Percentiles rank a stretch among this genome's conserved stretches.
Evolutionary conservation across 352 stramenopile genomes (phyloP).

Genomic region (Globisporangium echinulatum): DNA sequence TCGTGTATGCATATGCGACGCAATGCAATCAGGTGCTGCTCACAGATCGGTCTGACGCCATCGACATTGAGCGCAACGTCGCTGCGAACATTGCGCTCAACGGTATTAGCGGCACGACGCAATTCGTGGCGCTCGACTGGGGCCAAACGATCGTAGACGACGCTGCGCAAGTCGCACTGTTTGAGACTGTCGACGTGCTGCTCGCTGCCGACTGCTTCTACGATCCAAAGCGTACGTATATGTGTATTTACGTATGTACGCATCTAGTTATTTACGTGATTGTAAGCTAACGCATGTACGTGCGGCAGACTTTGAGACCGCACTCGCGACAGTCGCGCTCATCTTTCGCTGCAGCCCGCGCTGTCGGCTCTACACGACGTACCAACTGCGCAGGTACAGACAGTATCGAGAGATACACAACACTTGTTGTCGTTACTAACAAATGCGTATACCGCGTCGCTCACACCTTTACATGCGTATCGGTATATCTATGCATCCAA

Average conservation of each 20-base stretch:
- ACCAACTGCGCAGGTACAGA: constrained; percentile 51
- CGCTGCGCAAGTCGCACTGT: constrained; percentile 19
- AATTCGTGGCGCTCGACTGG: constrained; percentile 46
- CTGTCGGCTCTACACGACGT: constrained; percentile 49
- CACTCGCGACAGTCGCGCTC: constrained; percentile 54
- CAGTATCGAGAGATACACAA: no score
- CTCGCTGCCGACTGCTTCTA: constrained; percentile 72
- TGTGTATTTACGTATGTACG: neutral
- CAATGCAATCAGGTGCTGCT: constrained; percentile 25
- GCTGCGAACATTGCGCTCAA: constrained; percentile 51
- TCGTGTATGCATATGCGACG: neutral
- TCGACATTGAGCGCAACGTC: constrained; percentile 42
- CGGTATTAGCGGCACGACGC: constrained; percentile 18
- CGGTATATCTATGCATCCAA: neutral
- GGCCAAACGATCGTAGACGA: constrained; percentile 25
- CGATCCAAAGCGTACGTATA: constrained; percentile 35
- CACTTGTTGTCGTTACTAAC: no score
- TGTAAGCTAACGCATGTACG: neutral
- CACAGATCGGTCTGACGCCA: constrained; percentile 44
- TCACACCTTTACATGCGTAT: neutral
- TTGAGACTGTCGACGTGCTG: constrained; percentile 36
- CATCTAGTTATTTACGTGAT: neutral
- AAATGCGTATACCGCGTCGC: neutral
- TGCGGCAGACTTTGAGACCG: constrained; percentile 56
- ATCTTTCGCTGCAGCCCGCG: constrained; percentile 42